phyloP scores from a whole-genome alignment of 2,329 filamentous ascomycete species.

The Stagonosporopsis rhizophila region DNA sequence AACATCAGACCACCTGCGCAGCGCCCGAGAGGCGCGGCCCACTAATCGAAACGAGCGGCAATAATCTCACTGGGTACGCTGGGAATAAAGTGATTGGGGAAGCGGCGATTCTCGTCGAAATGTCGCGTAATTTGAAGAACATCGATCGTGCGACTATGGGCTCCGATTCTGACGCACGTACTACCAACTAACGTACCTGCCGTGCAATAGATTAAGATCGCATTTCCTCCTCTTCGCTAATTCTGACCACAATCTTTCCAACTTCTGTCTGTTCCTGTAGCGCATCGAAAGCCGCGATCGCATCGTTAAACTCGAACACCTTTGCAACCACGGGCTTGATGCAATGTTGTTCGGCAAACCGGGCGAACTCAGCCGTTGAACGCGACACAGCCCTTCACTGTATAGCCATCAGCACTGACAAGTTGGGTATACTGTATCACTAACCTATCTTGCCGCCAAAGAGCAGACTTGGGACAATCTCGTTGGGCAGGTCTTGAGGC shows the following conservation, averaged over 20 bases:
- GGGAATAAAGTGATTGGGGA: background rate
- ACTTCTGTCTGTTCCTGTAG: slow-evolving; percentile 28
- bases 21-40: background rate
- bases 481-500: slow-evolving; percentile 12
- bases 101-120: background rate
- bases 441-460: slow-evolving; percentile 29
- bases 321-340: slow-evolving; percentile 33
- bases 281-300: slow-evolving; percentile 27
- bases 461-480: slow-evolving; percentile 23
- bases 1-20: slow-evolving; percentile 27
- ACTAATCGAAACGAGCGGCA: slow-evolving; percentile 29
- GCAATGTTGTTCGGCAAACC: slow-evolving; percentile 26
- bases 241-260: slow-evolving; percentile 29
- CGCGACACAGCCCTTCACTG: slow-evolving; percentile 30
- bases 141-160: background rate
- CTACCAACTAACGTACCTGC: background rate
- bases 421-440: background rate
- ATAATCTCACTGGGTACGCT: background rate
- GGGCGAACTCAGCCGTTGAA: slow-evolving; percentile 29
- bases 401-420: background rate
- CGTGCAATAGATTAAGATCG: too few species aligned
- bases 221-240: background rate
- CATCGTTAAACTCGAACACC: slow-evolving; percentile 25
- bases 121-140: background rate
- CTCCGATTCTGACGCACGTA: background rate